Percentiles rank a stretch among this genome's conserved stretches.
Evolutionary conservation across 768 basidiomycete species (phyloP).

Genomic region (Auricularia sp.): DNA sequence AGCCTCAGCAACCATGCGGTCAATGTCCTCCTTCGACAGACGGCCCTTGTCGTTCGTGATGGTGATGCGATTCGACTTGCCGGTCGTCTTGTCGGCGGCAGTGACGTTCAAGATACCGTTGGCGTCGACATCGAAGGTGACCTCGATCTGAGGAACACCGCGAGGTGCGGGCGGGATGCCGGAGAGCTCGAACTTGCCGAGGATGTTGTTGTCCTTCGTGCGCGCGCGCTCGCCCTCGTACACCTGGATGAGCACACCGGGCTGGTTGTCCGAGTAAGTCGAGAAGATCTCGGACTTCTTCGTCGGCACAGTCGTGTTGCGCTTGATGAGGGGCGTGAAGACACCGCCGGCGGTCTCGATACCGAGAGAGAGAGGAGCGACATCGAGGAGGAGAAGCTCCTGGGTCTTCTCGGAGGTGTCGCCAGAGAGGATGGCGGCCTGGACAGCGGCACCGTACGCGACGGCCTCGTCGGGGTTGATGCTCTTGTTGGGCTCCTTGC

Average conservation of each 20-base stretch:
- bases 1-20: conserved; percentile 92
- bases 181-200: conserved; percentile 96
- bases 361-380: conserved; percentile 50
- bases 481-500: conserved; percentile 97
- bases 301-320: conserved; percentile 96
- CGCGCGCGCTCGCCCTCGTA: conserved; percentile 97
- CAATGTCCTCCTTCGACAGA: conserved; percentile 84
- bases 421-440: conserved; percentile 96
- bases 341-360: conserved; percentile 99
- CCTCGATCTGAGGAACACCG: conserved; percentile 95
- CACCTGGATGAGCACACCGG: conserved; percentile 95
- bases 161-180: conserved; percentile 95
- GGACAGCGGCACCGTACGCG: conserved; percentile 98
- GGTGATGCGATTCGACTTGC: conserved; percentile 88
- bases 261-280: conserved; percentile 97
- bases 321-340: conserved; percentile 97
- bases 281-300: conserved; percentile 99
- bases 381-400: conserved; percentile 96
- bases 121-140: conserved; percentile 96
- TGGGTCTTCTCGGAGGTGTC: conserved; percentile 98
- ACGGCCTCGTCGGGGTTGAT: conserved; percentile 99
- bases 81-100: conserved; percentile 91
- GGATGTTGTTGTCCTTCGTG: conserved; percentile 96
- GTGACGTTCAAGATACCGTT: conserved; percentile 95
- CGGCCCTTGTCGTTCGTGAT: conserved; percentile 97